Evolutionary conservation across 345 rosid species (phyloP), one percentile per base, ranked within the genome.

Genomic region (Aethionema arabicum): DNA sequence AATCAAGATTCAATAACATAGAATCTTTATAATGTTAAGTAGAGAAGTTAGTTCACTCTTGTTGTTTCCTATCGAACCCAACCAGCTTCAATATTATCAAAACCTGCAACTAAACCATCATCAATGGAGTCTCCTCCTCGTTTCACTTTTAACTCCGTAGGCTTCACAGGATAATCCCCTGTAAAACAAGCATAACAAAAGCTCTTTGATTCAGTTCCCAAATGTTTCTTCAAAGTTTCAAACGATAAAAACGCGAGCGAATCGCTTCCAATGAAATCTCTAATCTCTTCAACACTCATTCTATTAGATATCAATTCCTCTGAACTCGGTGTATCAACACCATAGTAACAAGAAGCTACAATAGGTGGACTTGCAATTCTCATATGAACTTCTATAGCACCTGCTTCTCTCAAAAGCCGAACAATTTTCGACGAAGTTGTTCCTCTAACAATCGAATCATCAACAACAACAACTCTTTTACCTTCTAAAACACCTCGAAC

Each of bases 161-260:
- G 97, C 82, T 72, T 75, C 16, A 93, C 95, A 0, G 99, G 97
- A 77, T 93, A 90, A 5, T 84, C 68, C 7, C 97, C 96, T 0
- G 97, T 85, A 76, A 90, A 93, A 66, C 99, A 93, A 43, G 99
- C 99, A 69, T 82, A 87, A n/a, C 99, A 90, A 65, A 77, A 93
- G 14, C 68, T 76, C 3, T 67, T 64, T 9, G 87, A 76, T 4
- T 90, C 91, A 6, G 66, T 31, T 7, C 70, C 88, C 45, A 93
- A 59, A 57, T 79, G 63, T 56, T 69, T 79, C 79, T 80, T 78
- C 79, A 90, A 72, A 65, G 90, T 90, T 29, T 81, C 85, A 0
- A 84, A 51, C 0, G 90, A 69, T 31, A 90, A 66, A 61, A 93
- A 93, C 27, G 99, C 96, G 1, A 93, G 95, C 2, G 96, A 87